Evolutionary conservation across 1,284 basidiomycete species (phyloP), one percentile per base, ranked within the genome.

Genomic region (Filobasidium uniguttulatum): DNA sequence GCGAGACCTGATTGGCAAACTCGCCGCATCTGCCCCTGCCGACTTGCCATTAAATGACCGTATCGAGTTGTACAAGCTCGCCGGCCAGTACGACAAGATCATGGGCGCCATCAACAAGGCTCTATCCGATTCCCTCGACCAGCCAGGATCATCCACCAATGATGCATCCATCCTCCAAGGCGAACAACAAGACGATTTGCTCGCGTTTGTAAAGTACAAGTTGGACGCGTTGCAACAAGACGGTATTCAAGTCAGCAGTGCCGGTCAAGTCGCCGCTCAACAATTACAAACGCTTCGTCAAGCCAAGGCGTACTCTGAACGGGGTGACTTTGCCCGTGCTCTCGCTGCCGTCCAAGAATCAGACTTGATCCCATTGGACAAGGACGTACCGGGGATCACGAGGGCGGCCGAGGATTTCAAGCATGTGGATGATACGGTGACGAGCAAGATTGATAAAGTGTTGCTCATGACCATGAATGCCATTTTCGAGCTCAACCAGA

Each of bases 51-150:
- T 85, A 37, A 77, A 82, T 5, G 89, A 97, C 65, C 89, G 90
- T 1, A 90, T 98, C 70, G 84, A 93, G 66, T 73, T 99, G 41
- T 97, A 89, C 73, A 93, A 97, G 69, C 79, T 97, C 31, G 89
- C 91, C 0, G 85, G 87, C 33, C 86, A 94, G 56, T 90, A 91
- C 65, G 73, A 80, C 45, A 86, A 83, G 26, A 93, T 98, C 43
- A 78, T 97, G 34, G 75, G 79, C 7, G 88, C 87, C 52, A 81
- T 98, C 37, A 89, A 88, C 36, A 80, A 82, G 50, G 85, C 89
- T 3, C 75, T 99, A 0, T 89, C 90, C n/a, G 83, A 82, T 60
- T 82, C 83, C 1, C 74, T 93, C 37, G 74, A 79, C 4, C 77
- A 82, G 59, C 78, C 40, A 9, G 40, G 40, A 12, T 17, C 40